phyloP scores from a whole-genome alignment of 495 filamentous ascomycete genomes.

The Neurospora sp. region DNA sequence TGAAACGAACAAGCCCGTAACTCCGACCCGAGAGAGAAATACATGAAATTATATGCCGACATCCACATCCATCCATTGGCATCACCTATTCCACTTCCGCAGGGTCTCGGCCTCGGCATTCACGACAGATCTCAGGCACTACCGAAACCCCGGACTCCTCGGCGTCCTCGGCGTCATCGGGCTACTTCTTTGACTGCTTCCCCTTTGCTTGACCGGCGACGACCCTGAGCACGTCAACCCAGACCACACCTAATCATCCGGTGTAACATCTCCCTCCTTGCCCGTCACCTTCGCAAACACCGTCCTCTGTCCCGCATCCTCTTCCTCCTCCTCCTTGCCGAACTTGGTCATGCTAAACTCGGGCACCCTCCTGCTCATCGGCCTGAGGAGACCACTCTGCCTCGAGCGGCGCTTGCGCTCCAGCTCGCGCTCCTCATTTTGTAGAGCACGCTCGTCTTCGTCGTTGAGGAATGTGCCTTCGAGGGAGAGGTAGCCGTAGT shows the following conservation, averaged over 20 bases:
- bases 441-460: slow-evolving; percentile 28
- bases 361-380: slow-evolving; percentile 27
- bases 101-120: background rate
- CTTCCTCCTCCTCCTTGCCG: slow-evolving; percentile 29
- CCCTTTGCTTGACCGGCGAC: slow-evolving; percentile 5
- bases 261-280: slow-evolving; percentile 15
- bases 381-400: slow-evolving; percentile 22
- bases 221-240: slow-evolving; percentile 14
- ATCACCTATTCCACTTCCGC: background rate
- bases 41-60: background rate
- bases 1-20: background rate
- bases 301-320: slow-evolving; percentile 17
- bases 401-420: slow-evolving; percentile 22
- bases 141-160: background rate
- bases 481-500: slow-evolving; percentile 38
- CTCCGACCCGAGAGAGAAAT: background rate
- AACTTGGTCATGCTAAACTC: slow-evolving; percentile 42
- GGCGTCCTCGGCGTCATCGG: background rate
- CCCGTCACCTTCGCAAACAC: slow-evolving; percentile 24
- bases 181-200: background rate
- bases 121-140: background rate
- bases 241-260: slow-evolving; percentile 28
- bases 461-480: slow-evolving; percentile 38
- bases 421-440: slow-evolving; percentile 25
- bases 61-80: background rate